These are phyloP conservation scores for Carallia brachiata DNA, from an alignment of 345 rosid species.

Conservation along the genomic window DNA sequence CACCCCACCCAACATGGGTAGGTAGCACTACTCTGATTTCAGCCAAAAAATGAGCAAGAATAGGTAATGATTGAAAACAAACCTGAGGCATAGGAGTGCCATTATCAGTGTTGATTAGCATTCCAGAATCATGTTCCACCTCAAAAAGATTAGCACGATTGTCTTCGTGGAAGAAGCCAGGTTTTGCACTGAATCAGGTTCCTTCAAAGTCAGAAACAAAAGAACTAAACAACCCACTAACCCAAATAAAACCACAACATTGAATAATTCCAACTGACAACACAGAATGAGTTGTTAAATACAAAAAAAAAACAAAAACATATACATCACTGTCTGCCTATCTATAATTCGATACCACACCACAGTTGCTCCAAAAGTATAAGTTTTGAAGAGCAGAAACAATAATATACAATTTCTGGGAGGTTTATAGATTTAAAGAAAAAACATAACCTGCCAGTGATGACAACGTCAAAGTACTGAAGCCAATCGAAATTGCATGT, in stretches of 20 bases:
- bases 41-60: too few species aligned
- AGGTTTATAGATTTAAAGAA: conserved; percentile 5
- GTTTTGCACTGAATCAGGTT: conserved; percentile 66
- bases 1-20: too few species aligned
- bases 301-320: too few species aligned
- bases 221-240: neutral
- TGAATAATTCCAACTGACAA: neutral
- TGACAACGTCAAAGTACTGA: conserved; percentile 79
- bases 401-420: neutral
- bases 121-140: conserved; percentile 81
- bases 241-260: neutral
- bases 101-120: conserved; percentile 90
- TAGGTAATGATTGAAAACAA: conserved; percentile 6
- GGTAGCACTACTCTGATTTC: too few species aligned
- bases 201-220: conserved; percentile 17
- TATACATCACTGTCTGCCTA: too few species aligned
- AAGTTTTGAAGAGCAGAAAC: neutral
- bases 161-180: conserved; percentile 92
- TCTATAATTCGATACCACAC: too few species aligned
- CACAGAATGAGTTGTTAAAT: neutral
- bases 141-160: conserved; percentile 83
- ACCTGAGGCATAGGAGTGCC: conserved; percentile 97
- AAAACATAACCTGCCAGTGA: conserved; percentile 81
- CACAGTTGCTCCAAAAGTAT: neutral
- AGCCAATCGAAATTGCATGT: conserved; percentile 85